Base-by-base conservation (phyloP, 352 stramenopile species). In the Phytophthora quininea region DNA sequence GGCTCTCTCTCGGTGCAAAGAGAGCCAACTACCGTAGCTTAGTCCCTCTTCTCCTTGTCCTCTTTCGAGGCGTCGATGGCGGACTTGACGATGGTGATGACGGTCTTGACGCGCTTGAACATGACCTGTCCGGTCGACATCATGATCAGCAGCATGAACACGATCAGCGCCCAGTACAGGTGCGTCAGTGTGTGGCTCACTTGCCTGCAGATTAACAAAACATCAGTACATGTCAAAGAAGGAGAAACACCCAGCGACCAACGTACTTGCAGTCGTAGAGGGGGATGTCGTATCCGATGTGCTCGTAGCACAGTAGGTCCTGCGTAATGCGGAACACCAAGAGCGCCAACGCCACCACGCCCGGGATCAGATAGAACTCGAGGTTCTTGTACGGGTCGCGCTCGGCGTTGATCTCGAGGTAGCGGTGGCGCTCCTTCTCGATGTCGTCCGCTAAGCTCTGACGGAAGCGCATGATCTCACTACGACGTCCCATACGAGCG, bases 341-440 rank as follows among this genome's bases (percentile, higher is more conserved):
- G 53, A 98, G 85, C 37, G 83, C 70, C 37, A 97, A 62, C 10
- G 95, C 97, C 31, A 99, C 75, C 8, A 85, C 74, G 29, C 97
- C 78, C 2, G 97, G 96, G 48, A 99, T 80, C 27, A 98, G 66
- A 68, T 98, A 99, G 71, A 90, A 98, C 82, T 92, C 96, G 64
- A 92, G 80, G 69, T 97, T 95, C 64, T 92, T 92, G 76, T 99
- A 97, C 57, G 97, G 97, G 78, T 99, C 98, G 12, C 96, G 91
- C 64, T 96, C 89, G 32, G 92, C 87, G 75, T 99, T 99, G 14
- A 98, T 86, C 58, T 97, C 94, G 24, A 89, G 58, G 80, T 98
- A 99, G 11, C 96, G 86, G 37, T 91, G 82, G 61, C 89, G 93
- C 56, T 97, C 87, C 54, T 91, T 89, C 52, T 91, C 79, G 52